Conservation (phyloP, 2,329 filamentous ascomycete genomes). For the Elsinoe batatas region DNA sequence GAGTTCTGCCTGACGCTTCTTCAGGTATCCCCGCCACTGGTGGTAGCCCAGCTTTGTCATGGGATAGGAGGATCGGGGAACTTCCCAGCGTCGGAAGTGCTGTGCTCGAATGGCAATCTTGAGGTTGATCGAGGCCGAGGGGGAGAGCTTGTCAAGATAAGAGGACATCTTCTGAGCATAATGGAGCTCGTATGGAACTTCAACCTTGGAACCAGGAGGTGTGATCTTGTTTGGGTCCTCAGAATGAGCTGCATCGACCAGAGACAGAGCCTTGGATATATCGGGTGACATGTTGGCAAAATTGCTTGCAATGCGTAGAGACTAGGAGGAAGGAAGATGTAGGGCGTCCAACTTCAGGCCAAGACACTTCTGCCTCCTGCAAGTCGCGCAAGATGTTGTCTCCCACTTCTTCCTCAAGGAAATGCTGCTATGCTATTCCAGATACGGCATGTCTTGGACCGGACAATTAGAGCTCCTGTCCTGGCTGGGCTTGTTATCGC, state of each 20-base stretch:
- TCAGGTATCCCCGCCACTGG: conserved; percentile 65
- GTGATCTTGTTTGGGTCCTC: conserved; percentile 52
- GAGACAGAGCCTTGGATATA: conserved; percentile 44
- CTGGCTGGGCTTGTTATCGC: too few relatives aligned
- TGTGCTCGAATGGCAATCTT: conserved; percentile 72
- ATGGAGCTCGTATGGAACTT: conserved; percentile 66
- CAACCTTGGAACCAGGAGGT: conserved; percentile 28
- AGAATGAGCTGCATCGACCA: conserved; percentile 65
- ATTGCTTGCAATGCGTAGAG: background rate
- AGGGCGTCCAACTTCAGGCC: too few relatives aligned
- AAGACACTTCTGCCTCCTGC: too few relatives aligned
- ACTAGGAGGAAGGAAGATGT: too few relatives aligned
- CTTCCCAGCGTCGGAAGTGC: conserved; percentile 78
- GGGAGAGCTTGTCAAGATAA: conserved; percentile 54
- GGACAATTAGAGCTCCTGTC: too few relatives aligned
- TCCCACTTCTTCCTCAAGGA: too few relatives aligned
- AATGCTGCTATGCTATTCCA: too few relatives aligned
- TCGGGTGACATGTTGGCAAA: conserved; percentile 15
- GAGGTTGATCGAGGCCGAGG: conserved; percentile 55
- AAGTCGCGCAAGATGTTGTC: too few relatives aligned
- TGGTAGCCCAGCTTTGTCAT: conserved; percentile 68
- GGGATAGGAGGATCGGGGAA: conserved; percentile 63
- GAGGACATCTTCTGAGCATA: conserved; percentile 71
- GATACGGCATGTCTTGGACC: too few relatives aligned
- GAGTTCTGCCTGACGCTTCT: conserved; percentile 60